Evolutionary conservation across 2,329 filamentous ascomycete species (phyloP).

Genomic region (Clonostachys sp.): DNA sequence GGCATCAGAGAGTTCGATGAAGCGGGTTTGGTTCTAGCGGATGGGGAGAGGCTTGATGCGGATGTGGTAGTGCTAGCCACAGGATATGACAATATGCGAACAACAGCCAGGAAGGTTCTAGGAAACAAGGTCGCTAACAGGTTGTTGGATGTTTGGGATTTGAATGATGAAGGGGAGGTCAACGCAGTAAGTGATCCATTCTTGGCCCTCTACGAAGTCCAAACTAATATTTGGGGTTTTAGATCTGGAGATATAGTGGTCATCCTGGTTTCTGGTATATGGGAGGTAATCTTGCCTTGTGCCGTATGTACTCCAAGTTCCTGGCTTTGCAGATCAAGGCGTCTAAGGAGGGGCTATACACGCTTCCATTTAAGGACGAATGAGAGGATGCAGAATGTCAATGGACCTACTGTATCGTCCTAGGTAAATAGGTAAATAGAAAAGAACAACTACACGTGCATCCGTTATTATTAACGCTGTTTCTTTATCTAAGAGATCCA

Average conservation of each 20-base stretch:
- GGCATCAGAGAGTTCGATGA: constrained; percentile 22
- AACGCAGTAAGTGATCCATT: constrained; percentile 9
- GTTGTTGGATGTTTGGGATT: constrained; percentile 22
- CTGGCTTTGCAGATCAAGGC: constrained; percentile 33
- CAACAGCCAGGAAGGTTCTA: constrained; percentile 21
- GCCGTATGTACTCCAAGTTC: constrained; percentile 23
- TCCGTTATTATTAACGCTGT: too few species aligned
- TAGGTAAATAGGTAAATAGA: too few species aligned
- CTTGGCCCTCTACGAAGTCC: too few species aligned
- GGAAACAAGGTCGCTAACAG: constrained; percentile 24
- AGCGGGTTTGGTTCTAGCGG: constrained; percentile 13
- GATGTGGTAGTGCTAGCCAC: constrained; percentile 36
- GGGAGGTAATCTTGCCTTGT: constrained; percentile 24
- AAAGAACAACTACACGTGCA: too few species aligned
- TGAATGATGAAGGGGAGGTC: constrained; percentile 24
- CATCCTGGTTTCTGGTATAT: constrained; percentile 30
- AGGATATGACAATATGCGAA: constrained; percentile 31
- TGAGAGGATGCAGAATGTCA: too few species aligned
- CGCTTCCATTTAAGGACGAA: background rate
- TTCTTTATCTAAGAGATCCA: too few species aligned
- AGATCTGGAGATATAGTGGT: constrained; percentile 28
- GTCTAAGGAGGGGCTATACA: constrained; percentile 12
- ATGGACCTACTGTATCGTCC: too few species aligned
- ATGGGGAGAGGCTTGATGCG: constrained; percentile 26
- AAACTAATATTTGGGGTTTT: background rate